These are phyloP conservation scores for Gossypium schwendimanii DNA, from an alignment of 441 rosid genomes.

Conservation along the genomic window DNA sequence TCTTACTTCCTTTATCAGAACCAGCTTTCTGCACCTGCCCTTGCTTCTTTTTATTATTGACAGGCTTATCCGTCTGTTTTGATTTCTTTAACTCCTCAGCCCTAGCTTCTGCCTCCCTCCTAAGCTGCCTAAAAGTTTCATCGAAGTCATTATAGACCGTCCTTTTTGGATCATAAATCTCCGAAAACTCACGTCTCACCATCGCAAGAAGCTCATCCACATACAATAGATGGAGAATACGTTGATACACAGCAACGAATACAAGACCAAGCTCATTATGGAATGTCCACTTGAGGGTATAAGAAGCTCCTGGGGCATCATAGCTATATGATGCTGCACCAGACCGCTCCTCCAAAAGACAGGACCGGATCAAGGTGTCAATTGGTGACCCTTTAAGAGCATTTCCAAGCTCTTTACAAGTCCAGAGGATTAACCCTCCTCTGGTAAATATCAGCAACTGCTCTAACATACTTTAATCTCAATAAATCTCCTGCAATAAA, in stretches of 20 bases:
- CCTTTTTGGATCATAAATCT: slow-evolving; percentile 70
- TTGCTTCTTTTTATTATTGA: slow-evolving; percentile 48
- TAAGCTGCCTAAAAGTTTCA: slow-evolving; percentile 83
- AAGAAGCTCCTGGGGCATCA: slow-evolving; percentile 72
- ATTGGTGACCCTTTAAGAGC: slow-evolving; percentile 94
- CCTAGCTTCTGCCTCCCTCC: slow-evolving; percentile 85
- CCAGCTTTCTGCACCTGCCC: slow-evolving; percentile 54
- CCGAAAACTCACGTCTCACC: slow-evolving; percentile 67
- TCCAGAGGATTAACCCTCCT: slow-evolving; percentile 97
- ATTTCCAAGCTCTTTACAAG: slow-evolving; percentile 86
- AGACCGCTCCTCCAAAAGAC: slow-evolving; percentile 92
- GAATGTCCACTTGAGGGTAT: slow-evolving; percentile 92
- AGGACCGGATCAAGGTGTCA: slow-evolving; percentile 79
- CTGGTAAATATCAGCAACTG: slow-evolving; percentile 85
- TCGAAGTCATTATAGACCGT: slow-evolving; percentile 57
- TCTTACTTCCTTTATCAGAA: slow-evolving; percentile 54
- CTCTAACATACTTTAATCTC: slow-evolving; percentile 63
- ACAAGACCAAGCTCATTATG: slow-evolving; percentile 93
- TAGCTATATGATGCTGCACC: slow-evolving; percentile 66
- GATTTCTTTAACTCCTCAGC: slow-evolving; percentile 74
- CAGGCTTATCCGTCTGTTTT: slow-evolving; percentile 48
- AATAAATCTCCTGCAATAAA: slow-evolving; percentile 29
- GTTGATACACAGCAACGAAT: slow-evolving; percentile 90
- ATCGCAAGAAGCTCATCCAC: slow-evolving; percentile 78
- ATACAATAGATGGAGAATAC: slow-evolving; percentile 73